Percentiles rank a stretch among this genome's conserved stretches.
phyloP scores from a whole-genome alignment of 2,329 filamentous ascomycete genomes.

The Arachnomyces sp. region DNA sequence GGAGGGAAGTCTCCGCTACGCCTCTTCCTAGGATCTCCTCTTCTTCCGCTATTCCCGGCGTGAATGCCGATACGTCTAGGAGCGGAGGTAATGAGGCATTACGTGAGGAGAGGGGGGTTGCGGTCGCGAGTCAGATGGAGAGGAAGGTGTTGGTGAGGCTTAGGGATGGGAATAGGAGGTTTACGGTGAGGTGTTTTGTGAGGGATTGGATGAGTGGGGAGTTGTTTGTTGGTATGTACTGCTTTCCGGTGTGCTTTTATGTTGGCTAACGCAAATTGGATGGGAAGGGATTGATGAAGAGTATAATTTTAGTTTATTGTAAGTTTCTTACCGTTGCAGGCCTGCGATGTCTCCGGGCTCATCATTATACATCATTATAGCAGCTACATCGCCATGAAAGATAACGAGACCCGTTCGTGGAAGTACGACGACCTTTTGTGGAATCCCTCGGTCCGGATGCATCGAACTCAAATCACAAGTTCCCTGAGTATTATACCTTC shows the following conservation, averaged over 20 bases:
- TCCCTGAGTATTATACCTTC: too few relatives aligned
- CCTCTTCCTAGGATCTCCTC: conserved; percentile 9
- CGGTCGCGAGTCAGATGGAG: conserved; percentile 26
- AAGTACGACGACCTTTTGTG: too few relatives aligned
- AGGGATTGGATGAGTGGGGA: conserved; percentile 29
- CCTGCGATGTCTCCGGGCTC: too few relatives aligned
- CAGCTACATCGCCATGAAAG: too few relatives aligned
- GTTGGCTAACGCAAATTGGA: conserved; percentile 19
- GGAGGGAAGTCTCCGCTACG: conserved; percentile 23
- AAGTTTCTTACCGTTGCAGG: not conserved
- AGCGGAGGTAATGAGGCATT: too few relatives aligned
- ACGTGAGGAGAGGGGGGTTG: conserved; percentile 19
- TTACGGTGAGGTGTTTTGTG: conserved; percentile 24
- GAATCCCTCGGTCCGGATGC: too few relatives aligned
- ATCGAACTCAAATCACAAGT: too few relatives aligned
- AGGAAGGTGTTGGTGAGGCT: conserved; percentile 25
- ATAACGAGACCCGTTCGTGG: conserved; percentile 23
- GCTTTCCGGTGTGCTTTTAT: conserved; percentile 11
- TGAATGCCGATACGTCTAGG: too few relatives aligned
- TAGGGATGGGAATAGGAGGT: conserved; percentile 15
- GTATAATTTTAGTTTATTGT: conserved; percentile 6
- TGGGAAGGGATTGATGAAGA: conserved; percentile 10
- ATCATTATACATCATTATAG: too few relatives aligned
- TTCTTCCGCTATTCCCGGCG: too few relatives aligned
- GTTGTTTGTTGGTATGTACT: conserved; percentile 28